phyloP scores from a whole-genome alignment of 176 grass and related monocot species.

The Pharus latifolius region DNA sequence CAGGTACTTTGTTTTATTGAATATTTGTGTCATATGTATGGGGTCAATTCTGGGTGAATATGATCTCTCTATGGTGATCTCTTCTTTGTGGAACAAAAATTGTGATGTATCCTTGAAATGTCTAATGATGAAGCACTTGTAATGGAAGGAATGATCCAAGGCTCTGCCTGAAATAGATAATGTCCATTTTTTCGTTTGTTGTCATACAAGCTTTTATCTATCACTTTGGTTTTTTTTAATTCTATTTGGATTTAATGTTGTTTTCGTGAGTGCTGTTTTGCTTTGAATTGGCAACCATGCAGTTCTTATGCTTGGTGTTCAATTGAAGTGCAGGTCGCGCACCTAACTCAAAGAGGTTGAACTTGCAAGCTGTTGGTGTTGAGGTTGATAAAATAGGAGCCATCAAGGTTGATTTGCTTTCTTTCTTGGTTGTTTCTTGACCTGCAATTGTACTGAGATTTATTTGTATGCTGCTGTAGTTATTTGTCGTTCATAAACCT shows the following conservation, averaged over 20 bases:
- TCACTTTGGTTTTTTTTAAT: not conserved
- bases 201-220: not conserved
- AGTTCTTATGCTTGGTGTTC: constrained; percentile 19
- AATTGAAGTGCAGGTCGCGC: constrained; percentile 42
- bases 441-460: not conserved
- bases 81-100: not conserved
- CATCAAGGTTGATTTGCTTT: constrained; percentile 59
- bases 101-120: not conserved
- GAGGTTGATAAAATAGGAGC: constrained; percentile 67
- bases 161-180: not conserved
- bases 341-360: constrained; percentile 76
- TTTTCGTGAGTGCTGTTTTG: not conserved
- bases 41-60: not conserved
- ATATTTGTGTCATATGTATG: not conserved
- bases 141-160: not conserved
- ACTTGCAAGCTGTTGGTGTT: constrained; percentile 72
- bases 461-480: not conserved
- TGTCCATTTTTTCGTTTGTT: not conserved
- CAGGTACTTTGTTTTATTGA: constrained; percentile 37
- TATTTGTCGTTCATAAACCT: not conserved
- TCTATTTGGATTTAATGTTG: not conserved
- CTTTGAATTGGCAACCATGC: not conserved
- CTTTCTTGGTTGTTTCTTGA: not conserved
- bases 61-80: not conserved
- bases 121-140: not conserved